Evolutionary conservation across 2,329 filamentous ascomycete genomes (phyloP), one percentile per base, ranked within the genome.

Genomic region (Fusarium sp.): DNA sequence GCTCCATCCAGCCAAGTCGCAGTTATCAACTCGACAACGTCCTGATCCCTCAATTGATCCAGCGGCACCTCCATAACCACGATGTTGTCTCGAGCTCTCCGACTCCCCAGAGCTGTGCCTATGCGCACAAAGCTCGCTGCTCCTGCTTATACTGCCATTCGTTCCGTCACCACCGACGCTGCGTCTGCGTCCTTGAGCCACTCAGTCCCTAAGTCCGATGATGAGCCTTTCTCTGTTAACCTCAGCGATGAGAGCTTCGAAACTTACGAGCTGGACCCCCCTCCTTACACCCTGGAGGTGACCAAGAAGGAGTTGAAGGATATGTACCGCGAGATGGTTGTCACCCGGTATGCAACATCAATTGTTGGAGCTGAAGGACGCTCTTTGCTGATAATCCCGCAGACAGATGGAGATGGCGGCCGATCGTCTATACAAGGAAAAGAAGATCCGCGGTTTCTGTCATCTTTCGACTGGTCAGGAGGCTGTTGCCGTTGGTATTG

Each of bases 371-470:
- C 24, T 29, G 30, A 25, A 59, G 55, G 42, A 34, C 42, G 29
- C 22, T 40, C n/a, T 57, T 60, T 70, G 58, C 78, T 79, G 67
- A 81, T 76, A 77, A 77, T 75, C 71, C 54, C 74, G 67, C 76
- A 97, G 94, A 85, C 96, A 97, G 83, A 97, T 99, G 96, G 96
- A 99, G 85, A 97, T 99, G 95, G 94, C 95, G 74, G 94, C 96
- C 85, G 96, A 99, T 82, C 90, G 95, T 81, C 87, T 99, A 79
- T 99, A 99, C 93, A 99, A 99, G 88, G 96, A 98, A 88, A 99
- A 99, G 92, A 98, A 99, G 89, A 98, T 99, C 78, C 93, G 96
- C 78, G 96, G 96, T 85, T 99, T 99, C 92, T 99, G 96, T 86
- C 96, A 99, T 86, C 85, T 99, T 83, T 98, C 96, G 64, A 97